Base-by-base conservation (phyloP, 2,329 filamentous ascomycete species). In the Eurotiales sp. region DNA sequence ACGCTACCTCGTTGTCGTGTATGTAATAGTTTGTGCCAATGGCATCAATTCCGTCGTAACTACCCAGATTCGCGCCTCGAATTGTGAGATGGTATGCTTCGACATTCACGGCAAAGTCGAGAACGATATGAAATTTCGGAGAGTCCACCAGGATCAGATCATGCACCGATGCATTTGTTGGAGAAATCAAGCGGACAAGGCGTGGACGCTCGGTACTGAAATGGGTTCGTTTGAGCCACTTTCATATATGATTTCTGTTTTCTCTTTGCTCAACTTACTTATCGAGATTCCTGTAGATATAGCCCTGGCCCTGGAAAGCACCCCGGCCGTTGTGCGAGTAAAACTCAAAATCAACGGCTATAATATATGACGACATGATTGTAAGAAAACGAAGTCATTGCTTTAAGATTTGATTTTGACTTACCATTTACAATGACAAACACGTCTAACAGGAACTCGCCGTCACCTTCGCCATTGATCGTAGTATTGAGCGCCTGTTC, bases 31-130 rank as follows among this genome's bases (percentile, higher is more conserved):
- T 71, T 0, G 58, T 65, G n/a, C 65, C 64, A 22, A 66, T 62
- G 2, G 62, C 59, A 52, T 72, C 68, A 29, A 72, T 67, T 0
- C 68, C 68, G 58, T 71, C 68, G 25, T 64, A 68, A 10, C 66
- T 66, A 23, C 69, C 69, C 8, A 70, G 51, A 39, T 70, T 64
- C 1, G 59, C 65, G 2, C 67, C 68, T 1, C 68, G 64, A 30
- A 72, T 62, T 1, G 69, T 71, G 23, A 71, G 48, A 50, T 71
- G 67, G 51, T 71, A 71, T 1, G 57, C 65, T 49, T 71, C 69
- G 10, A 71, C 56, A 40, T 71, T 72, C 8, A 62, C 56, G 2
- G 58, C 66, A 36, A 64, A 62, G 46, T 71, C 64, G 23, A 72
- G 60, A 1, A 71, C 60, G 6, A 70, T 60, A 49, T 72, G 68